These are phyloP conservation scores for Teunomyces gatunensis DNA, from an alignment of 805 yeast species.

Conservation along the genomic window DNA sequence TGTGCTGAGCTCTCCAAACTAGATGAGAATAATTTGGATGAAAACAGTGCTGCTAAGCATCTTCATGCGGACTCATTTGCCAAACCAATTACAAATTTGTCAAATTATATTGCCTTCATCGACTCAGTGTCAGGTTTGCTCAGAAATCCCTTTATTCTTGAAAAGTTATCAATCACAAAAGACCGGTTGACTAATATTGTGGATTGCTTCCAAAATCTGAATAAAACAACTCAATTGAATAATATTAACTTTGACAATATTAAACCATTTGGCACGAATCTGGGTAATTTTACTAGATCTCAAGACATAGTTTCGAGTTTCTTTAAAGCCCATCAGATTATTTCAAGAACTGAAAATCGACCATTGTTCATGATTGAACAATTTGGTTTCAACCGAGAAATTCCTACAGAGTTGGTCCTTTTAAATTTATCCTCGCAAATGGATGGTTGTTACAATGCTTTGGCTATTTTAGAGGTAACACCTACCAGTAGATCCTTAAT, in stretches of 20 bases:
- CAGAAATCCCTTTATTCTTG: conserved; percentile 40
- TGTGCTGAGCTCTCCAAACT: conserved; percentile 13
- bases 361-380: conserved; percentile 14
- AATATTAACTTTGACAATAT: conserved; percentile 36
- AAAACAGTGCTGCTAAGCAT: conserved; percentile 7
- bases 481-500: conserved; percentile 29
- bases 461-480: conserved; percentile 31
- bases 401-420: conserved; percentile 31
- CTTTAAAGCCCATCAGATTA: conserved; percentile 35
- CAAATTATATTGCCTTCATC: conserved; percentile 28
- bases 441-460: conserved; percentile 26
- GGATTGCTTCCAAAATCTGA: conserved; percentile 10
- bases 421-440: conserved; percentile 26
- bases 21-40: conserved; percentile 7
- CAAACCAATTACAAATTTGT: conserved; percentile 32
- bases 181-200: conserved; percentile 16
- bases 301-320: conserved; percentile 32
- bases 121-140: conserved; percentile 17
- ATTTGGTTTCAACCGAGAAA: neutral
- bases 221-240: conserved; percentile 21
- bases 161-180: conserved; percentile 21
- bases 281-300: conserved; percentile 7
- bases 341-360: conserved; percentile 29
- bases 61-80: conserved; percentile 19
- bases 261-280: conserved; percentile 21